Conservation (phyloP, 2,329 filamentous ascomycete genomes). For the Dothistroma pini region DNA sequence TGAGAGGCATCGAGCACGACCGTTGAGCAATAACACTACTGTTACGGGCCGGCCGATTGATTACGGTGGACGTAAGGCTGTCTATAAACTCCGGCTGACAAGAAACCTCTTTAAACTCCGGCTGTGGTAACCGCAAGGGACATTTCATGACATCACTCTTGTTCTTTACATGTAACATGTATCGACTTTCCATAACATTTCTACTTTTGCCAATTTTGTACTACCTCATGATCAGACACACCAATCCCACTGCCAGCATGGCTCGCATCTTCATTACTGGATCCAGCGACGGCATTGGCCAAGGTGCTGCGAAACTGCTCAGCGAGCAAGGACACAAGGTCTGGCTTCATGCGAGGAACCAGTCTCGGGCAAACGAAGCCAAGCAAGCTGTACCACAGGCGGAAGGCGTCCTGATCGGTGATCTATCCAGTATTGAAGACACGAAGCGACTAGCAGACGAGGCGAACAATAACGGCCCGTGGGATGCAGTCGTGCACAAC, state of each 20-base stretch:
- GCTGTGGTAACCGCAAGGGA: neutral
- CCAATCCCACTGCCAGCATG: conserved; percentile 31
- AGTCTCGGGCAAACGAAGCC: conserved; percentile 51
- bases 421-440: conserved; percentile 51
- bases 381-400: conserved; percentile 48
- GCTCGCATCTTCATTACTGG: conserved; percentile 54
- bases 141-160: conserved; percentile 1
- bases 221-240: neutral
- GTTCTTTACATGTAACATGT: neutral
- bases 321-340: conserved; percentile 53
- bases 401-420: conserved; percentile 50
- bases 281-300: conserved; percentile 56
- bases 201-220: neutral
- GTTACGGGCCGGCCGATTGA: neutral
- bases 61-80: neutral
- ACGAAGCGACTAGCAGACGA: conserved; percentile 51
- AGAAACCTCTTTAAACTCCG: neutral
- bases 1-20: neutral
- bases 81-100: neutral
- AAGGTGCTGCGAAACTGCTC: conserved; percentile 50
- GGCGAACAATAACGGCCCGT: conserved; percentile 49
- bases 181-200: neutral
- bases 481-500: conserved; percentile 58
- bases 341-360: conserved; percentile 55
- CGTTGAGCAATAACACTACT: too few relatives aligned